These are phyloP conservation scores for Teratosphaeria pseudoeucalypti DNA, from an alignment of 2,329 filamentous ascomycete species.

Conservation along the genomic window DNA sequence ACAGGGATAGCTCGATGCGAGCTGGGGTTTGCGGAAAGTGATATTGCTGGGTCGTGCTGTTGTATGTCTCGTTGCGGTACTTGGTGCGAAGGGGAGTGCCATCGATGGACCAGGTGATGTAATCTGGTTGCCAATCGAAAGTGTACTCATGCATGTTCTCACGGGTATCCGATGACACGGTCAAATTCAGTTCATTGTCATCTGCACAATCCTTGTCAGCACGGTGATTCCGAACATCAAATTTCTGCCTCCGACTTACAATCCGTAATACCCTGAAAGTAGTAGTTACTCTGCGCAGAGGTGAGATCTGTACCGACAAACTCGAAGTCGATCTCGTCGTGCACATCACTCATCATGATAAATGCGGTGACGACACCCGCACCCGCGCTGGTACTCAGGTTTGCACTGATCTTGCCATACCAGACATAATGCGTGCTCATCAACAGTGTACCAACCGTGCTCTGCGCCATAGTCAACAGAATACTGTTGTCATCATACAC, in stretches of 20 bases:
- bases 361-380: conserved; percentile 92
- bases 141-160: conserved; percentile 79
- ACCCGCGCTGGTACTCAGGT: conserved; percentile 73
- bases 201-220: conserved; percentile 41
- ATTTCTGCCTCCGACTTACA: conserved; percentile 50
- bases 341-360: conserved; percentile 87
- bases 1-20: conserved; percentile 86
- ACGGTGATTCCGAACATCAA: background rate
- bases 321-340: conserved; percentile 98
- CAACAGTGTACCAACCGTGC: conserved; percentile 77
- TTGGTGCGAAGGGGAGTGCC: conserved; percentile 65
- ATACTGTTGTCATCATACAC: conserved; percentile 54
- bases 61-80: conserved; percentile 73
- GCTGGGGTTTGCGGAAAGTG: conserved; percentile 84
- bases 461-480: conserved; percentile 78
- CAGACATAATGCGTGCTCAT: conserved; percentile 82
- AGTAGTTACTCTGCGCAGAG: conserved; percentile 86
- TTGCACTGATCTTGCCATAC: conserved; percentile 89
- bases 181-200: conserved; percentile 62
- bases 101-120: conserved; percentile 79
- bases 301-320: conserved; percentile 73
- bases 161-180: conserved; percentile 55
- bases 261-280: conserved; percentile 84
- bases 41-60: conserved; percentile 69
- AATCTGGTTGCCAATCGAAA: conserved; percentile 82